phyloP scores from a whole-genome alignment of 495 filamentous ascomycete genomes.

The Penicillium daleae region DNA sequence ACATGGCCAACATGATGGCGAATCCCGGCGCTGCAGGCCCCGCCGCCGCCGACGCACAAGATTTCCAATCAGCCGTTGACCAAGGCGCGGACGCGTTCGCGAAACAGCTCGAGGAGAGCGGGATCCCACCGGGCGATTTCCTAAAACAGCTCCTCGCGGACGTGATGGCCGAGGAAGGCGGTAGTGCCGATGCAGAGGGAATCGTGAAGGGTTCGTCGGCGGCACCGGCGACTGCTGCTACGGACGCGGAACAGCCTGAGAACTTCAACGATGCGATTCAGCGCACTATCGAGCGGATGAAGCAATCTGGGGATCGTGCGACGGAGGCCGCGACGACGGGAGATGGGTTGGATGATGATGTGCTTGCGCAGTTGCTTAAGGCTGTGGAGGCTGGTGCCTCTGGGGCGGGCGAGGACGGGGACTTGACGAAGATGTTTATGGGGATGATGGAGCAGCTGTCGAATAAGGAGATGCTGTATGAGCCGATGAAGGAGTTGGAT shows the following conservation, averaged over 20 bases:
- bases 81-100: constrained; percentile 61
- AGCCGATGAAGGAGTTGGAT: constrained; percentile 96
- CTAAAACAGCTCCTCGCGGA: constrained; percentile 78
- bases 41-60: constrained; percentile 15
- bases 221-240: constrained; percentile 17
- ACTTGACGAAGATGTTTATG: constrained; percentile 89
- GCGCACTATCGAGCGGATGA: constrained; percentile 92
- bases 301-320: constrained; percentile 78
- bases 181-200: constrained; percentile 16
- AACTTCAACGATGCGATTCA: constrained; percentile 90
- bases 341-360: constrained; percentile 71
- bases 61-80: constrained; percentile 37
- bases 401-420: constrained; percentile 74
- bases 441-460: constrained; percentile 99
- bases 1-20: constrained; percentile 81
- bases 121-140: constrained; percentile 72
- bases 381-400: constrained; percentile 65
- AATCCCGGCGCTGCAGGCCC: constrained; percentile 33
- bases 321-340: constrained; percentile 69
- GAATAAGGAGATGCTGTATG: constrained; percentile 96
- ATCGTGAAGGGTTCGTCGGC: constrained; percentile 13
- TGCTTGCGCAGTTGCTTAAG: constrained; percentile 84
- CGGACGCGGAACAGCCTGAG: constrained; percentile 42
- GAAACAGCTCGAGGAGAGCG: constrained; percentile 78
- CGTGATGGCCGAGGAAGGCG: constrained; percentile 78